Evolutionary conservation across 306 rosid genomes (phyloP), one percentile per base, ranked within the genome.

Genomic region (Rosa multiflora): DNA sequence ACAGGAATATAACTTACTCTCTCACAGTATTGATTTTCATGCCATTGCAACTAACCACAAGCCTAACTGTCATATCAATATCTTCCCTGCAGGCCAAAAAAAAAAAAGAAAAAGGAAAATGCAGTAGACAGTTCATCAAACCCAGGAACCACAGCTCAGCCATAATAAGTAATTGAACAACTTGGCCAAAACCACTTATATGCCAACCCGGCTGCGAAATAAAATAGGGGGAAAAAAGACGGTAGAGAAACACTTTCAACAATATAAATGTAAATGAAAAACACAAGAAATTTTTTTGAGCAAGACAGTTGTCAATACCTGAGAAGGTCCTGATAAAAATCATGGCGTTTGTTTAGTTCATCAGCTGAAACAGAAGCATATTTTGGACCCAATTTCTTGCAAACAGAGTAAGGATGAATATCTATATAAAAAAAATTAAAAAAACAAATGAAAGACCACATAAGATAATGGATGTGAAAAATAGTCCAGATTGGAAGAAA

Each of bases 331-430:
- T 81, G 79, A 86, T 91, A 95, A 76, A 93, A 91, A 75, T 86
- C 92, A 51, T 70, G 87, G 81, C 76, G 40, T 79, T 76, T 86
- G 82, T 88, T 82, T 78, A 91, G 84, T 78, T 95, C 96, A 67
- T 81, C 96, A 44, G 79, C 81, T 21, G 96, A 88, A 83, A 89
- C 56, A 37, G 98, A 93, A 46, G 90, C 90, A 77, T 95, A 95
- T 85, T 93, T 95, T 79, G 87, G 85, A 81, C 97, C 96, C 91
- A 95, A 78, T 86, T 95, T 91, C 92, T 91, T 88, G 78, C 97
- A 91, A 70, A 93, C 83, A 68, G 97, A 88, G 76, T 74, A 71
- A 0, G 97, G 98, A 81, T 93, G 98, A 86, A 95, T 79, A 84
- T 95, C 99, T 95, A 74, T 5, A 81, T 70, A 73, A 68, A 72